Conservation (phyloP, 2,329 filamentous ascomycete genomes). For the Venturia asperata region DNA sequence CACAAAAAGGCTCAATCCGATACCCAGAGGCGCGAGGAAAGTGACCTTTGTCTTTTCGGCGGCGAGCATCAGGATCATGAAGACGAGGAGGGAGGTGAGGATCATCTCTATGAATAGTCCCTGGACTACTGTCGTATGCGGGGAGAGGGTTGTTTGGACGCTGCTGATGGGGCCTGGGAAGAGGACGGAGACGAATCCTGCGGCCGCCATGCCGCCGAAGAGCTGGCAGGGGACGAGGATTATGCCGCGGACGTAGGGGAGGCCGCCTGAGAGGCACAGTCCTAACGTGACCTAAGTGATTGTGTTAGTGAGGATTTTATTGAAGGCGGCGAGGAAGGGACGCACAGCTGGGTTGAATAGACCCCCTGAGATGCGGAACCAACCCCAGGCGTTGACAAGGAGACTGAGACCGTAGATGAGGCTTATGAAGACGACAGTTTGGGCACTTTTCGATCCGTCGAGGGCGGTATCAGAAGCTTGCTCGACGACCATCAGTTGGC, state of each 20-base stretch:
- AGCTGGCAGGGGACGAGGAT: constrained; percentile 32
- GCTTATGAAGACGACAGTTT: constrained; percentile 29
- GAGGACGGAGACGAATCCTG: constrained; percentile 37
- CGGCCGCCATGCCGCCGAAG: constrained; percentile 32
- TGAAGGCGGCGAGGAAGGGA: constrained; percentile 21
- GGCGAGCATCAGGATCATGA: constrained; percentile 31
- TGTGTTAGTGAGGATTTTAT: constrained; percentile 25
- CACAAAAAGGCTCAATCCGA: constrained; percentile 21
- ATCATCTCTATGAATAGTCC: constrained; percentile 46
- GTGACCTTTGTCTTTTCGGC: constrained; percentile 39
- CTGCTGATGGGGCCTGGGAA: constrained; percentile 40
- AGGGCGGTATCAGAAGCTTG: constrained; percentile 15
- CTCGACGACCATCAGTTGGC: constrained; percentile 34
- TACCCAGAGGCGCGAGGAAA: constrained; percentile 35
- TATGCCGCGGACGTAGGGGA: constrained; percentile 28
- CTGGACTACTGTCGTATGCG: constrained; percentile 36
- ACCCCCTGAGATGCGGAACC: constrained; percentile 19
- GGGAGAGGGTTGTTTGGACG: constrained; percentile 37
- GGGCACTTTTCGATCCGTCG: constrained; percentile 17
- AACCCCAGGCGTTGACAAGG: constrained; percentile 16
- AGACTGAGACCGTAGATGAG: constrained; percentile 25
- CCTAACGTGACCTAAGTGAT: constrained; percentile 30
- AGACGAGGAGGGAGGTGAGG: constrained; percentile 39
- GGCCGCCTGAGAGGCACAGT: constrained; percentile 32
- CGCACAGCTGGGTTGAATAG: constrained; percentile 29